phyloP scores from a whole-genome alignment of 2,329 filamentous ascomycete species.

The Tolypocladium tropicale region DNA sequence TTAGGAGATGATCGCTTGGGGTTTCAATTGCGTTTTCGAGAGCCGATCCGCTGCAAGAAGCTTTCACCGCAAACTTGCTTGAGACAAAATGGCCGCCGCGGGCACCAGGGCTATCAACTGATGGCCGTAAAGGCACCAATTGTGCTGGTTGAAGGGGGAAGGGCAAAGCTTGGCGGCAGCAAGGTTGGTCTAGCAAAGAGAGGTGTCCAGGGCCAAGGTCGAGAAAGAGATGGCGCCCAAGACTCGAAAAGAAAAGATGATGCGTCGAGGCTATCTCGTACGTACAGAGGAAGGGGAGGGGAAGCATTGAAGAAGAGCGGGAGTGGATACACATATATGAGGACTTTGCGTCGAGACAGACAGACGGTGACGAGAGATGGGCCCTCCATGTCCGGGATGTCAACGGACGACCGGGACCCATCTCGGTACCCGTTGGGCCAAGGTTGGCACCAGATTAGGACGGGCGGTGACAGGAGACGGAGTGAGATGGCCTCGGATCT shows the following conservation, averaged over 20 bases:
- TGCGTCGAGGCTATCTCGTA: not conserved
- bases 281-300: conserved; percentile 13
- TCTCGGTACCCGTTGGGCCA: conserved; percentile 9
- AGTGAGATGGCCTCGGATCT: conserved; percentile 14
- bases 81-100: not conserved
- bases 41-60: no score
- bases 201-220: not conserved
- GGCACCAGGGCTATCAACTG: not conserved
- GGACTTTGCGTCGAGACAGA: conserved; percentile 1
- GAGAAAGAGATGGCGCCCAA: not conserved
- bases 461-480: conserved; percentile 23
- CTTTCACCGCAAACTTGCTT: no score
- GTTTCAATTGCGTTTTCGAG: not conserved
- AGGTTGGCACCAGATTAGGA: conserved; percentile 20
- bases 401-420: conserved; percentile 4
- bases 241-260: conserved; percentile 3
- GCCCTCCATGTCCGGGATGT: conserved; percentile 2
- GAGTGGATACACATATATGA: conserved; percentile 22
- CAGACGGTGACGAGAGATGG: not conserved
- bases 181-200: not conserved
- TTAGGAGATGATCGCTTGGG: not conserved
- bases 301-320: conserved; percentile 12
- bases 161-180: not conserved
- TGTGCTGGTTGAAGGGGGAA: not conserved
- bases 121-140: not conserved